Conservation (phyloP, 768 basidiomycete species). For the Boletus fagicola region DNA sequence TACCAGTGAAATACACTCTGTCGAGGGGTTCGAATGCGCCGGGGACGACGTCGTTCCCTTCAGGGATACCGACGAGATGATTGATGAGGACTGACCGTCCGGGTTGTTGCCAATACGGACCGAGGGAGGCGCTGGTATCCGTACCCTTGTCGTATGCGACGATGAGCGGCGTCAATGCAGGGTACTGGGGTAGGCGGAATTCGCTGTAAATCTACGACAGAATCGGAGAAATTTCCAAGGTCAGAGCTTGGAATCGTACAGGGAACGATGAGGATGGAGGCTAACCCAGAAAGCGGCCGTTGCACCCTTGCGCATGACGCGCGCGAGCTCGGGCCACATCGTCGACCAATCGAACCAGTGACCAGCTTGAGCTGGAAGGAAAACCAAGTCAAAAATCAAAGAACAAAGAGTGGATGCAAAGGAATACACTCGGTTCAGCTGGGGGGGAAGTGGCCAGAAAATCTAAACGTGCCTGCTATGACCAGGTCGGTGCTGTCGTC, state of each 20-base stretch:
- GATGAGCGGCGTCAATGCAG: conserved; percentile 2
- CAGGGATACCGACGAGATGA: conserved; percentile 2
- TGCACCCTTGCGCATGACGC: conserved; percentile 60
- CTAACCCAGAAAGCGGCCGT: conserved; percentile 74
- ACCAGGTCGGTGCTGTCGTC: conserved; percentile 62
- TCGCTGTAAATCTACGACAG: conserved; percentile 3
- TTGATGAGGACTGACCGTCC: background rate
- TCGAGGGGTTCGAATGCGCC: conserved; percentile 40
- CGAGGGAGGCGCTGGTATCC: background rate
- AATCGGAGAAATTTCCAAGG: no score
- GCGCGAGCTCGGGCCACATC: conserved; percentile 65
- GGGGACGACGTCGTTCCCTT: background rate
- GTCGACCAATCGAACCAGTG: conserved; percentile 81
- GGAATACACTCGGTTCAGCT: background rate
- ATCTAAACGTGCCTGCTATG: conserved; percentile 51
- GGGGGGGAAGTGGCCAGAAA: no score
- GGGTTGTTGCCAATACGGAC: conserved; percentile 11
- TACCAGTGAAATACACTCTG: conserved; percentile 61
- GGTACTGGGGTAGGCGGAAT: conserved; percentile 6
- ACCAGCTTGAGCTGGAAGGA: conserved; percentile 60
- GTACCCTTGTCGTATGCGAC: conserved; percentile 1
- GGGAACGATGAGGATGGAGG: background rate
- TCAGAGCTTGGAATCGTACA: background rate
- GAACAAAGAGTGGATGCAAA: background rate
- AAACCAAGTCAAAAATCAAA: background rate